A percentile compares a stretch with the other conserved stretches of the same genome.
phyloP scores from a whole-genome alignment of 306 rosid species.

The Arachis stenosperma region DNA sequence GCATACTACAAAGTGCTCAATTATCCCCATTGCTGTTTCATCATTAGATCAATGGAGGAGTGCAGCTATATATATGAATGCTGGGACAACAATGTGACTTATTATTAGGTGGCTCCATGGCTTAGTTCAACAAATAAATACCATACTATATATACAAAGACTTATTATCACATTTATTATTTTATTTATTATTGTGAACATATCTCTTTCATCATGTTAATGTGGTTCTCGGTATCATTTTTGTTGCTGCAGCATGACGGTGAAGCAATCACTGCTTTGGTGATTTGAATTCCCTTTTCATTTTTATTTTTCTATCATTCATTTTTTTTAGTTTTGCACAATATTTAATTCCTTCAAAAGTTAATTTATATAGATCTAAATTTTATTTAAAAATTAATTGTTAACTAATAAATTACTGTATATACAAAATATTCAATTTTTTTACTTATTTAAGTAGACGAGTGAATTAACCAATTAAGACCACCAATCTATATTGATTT shows the following conservation, averaged over 20 bases:
- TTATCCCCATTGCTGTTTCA: slow-evolving; percentile 33
- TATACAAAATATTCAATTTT: too few species aligned
- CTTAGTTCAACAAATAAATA: background rate
- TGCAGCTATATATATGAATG: slow-evolving; percentile 23
- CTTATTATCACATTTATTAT: background rate
- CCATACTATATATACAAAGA: background rate
- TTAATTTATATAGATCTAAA: too few species aligned
- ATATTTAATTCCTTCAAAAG: too few species aligned
- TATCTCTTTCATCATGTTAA: slow-evolving; percentile 27
- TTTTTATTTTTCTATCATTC: background rate
- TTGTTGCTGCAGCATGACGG: slow-evolving; percentile 45
- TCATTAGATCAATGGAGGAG: slow-evolving; percentile 13
- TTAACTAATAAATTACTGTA: too few species aligned
- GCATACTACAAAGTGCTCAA: slow-evolving; percentile 34
- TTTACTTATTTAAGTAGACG: too few species aligned
- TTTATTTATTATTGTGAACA: background rate
- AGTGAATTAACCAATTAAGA: too few species aligned
- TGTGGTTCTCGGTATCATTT: slow-evolving; percentile 39
- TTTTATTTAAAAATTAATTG: too few species aligned
- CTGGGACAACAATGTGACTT: slow-evolving; percentile 33
- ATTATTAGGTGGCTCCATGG: background rate
- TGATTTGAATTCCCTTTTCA: slow-evolving; percentile 29
- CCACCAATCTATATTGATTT: too few species aligned
- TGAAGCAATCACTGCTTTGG: slow-evolving; percentile 42
- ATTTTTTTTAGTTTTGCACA: too few species aligned